Base-by-base conservation (phyloP, 805 yeast species). In the Ogataea methylovora region DNA sequence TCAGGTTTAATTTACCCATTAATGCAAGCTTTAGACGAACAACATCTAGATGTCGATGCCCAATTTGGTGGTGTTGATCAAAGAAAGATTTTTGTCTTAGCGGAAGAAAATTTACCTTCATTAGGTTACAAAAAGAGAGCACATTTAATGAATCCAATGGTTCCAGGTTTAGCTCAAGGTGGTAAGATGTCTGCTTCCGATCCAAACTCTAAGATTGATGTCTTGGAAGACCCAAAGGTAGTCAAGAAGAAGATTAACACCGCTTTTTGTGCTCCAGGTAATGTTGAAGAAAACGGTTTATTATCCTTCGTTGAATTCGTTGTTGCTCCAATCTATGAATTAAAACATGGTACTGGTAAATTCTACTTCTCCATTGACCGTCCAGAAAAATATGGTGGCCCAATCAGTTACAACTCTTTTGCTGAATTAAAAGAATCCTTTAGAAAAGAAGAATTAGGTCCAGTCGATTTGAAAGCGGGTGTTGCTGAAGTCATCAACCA, bases 61-160 rank as follows among this genome's bases (percentile, higher is more conserved):
- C 98, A 92, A 65, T 92, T 92, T 52, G 99, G 99, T 46, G 99
- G 99, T 60, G 95, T 92, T 36, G 99, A 92, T 61, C 98, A 92
- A 68, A 79, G 99, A 65, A 92, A 92, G 67, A 92, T 92, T 53
- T 92, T 92, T 48, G 97, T 87, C 19, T 71, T 92, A 35, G 97
- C 98, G 8, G 98, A 92, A 61, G 98, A 92, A 65, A 81, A 84
- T 63, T 74, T 92, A 56, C 88, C 79, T 28, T 55, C 76, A 33
- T 52, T 92, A 37, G 97, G 97, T 27, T 92, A 90, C 79, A 85
- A 84, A 65, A 92, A 92, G 71, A 81, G 99, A 59, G 98, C 94
- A 21, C 99, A 92, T 65, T 70, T 92, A 56, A 92, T 92, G 99
- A 92, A 92, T 67, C 90, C 87, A 36, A 90, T 92, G 97, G 96